Conservation (phyloP, 2,329 filamentous ascomycete species). For the Calonectria hawksworthii region DNA sequence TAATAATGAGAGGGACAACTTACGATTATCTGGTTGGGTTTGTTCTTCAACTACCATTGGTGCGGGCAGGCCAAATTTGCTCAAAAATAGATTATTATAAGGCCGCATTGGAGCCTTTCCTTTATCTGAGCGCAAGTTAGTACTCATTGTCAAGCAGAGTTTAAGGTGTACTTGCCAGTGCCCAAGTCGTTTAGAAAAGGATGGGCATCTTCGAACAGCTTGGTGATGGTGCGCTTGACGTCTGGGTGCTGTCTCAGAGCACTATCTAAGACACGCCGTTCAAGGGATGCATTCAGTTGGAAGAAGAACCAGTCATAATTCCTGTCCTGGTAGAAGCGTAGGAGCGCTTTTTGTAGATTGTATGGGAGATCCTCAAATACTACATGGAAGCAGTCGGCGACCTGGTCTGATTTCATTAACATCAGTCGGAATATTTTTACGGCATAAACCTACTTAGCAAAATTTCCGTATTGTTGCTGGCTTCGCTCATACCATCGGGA, state of each 20-base stretch:
- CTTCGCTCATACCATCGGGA: background rate
- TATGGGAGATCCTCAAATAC: slow-evolving; percentile 32
- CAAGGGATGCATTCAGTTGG: slow-evolving; percentile 32
- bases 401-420: slow-evolving; percentile 27
- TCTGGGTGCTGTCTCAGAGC: slow-evolving; percentile 35
- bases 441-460: background rate
- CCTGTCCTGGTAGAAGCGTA: slow-evolving; percentile 22
- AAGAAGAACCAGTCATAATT: slow-evolving; percentile 22
- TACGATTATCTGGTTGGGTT: background rate
- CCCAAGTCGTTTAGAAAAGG: slow-evolving; percentile 11
- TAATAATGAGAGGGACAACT: background rate
- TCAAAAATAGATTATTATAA: too few relatives aligned
- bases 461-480: background rate
- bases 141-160: background rate
- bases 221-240: slow-evolving; percentile 25
- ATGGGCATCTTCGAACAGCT: slow-evolving; percentile 41
- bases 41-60: background rate
- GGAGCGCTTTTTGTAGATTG: slow-evolving; percentile 27
- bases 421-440: background rate
- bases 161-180: background rate
- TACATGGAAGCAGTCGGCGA: slow-evolving; percentile 27
- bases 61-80: background rate
- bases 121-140: background rate
- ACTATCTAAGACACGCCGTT: slow-evolving; percentile 31
- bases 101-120: background rate